Evolutionary conservation across 2,329 filamentous ascomycete genomes (phyloP), one percentile per base, ranked within the genome.

Genomic region (Penicillium sp.): DNA sequence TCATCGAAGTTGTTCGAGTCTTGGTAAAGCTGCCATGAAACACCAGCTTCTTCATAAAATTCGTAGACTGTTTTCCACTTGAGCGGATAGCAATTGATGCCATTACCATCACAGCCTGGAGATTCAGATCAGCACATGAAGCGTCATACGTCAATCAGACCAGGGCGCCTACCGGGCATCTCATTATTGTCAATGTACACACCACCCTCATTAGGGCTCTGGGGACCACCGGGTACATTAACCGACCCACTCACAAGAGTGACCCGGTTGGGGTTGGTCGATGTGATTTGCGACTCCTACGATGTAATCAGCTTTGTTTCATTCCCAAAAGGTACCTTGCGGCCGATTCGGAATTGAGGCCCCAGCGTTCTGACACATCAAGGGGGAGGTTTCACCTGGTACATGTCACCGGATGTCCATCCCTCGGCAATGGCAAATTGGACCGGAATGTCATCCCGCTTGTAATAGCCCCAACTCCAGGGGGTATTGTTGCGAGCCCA

Each of bases 331-430:
- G 18, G 18, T 18, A 18, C 18, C 18, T 18, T 18, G 18, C 18
- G 18, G 18, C 18, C 18, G 18, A 18, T 18, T 27, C 32, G 1
- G 24, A 32, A 24, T n/a, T 11, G 7, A 5, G 3, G 41, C 5
- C 11, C 13, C 1, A 27, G 25, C 13, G 1, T 24, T 4, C 28
- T 7, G 40, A 26, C 3, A 4, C 8, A 7, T 5, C 11, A 9
- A 9, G 6, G n/a, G n/a, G 18, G 3, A 25, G 8, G 36, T 27
- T 39, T 12, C 40, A 69, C 69, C 55, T 75, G 76, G 50, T 81
- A 80, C 77, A 80, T 81, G 56, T 81, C 79, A 2, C 70, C 76
- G 13, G 78, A 57, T 0, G 77, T 76, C 72, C 74, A 81, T 8
- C 68, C 74, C 47, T 81, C 78, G 0, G 76, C 77, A 53, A 81